A percentile compares a stretch with the other conserved stretches of the same genome.
phyloP scores from a whole-genome alignment of 176 grass and related monocot species.

The Sorghum bicolor region Sorghum_bicolor_NCBIv3 NC_012875.2:47742001-47742500 shows the following conservation, averaged over 20 bases:
- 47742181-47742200: conserved; percentile 25
- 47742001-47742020: conserved; percentile 49
- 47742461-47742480: neutral
- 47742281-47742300: conserved; percentile 26
- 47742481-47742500: neutral
- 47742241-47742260: no score
- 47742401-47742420: neutral
- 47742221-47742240: no score
- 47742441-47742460: neutral
- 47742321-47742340: neutral
- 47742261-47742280: conserved; percentile 20
- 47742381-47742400: neutral
- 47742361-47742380: neutral
- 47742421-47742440: neutral
- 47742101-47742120: neutral
- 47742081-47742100: conserved; percentile 23
- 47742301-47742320: neutral
- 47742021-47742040: conserved; percentile 24
- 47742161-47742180: conserved; percentile 33
- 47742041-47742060: neutral
- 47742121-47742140: conserved; percentile 17
- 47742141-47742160: neutral
- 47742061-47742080: neutral
- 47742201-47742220: neutral
- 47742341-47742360: conserved; percentile 6